phyloP scores from a whole-genome alignment of 2,329 filamentous ascomycete species.

The Xylariaceae sp. region DNA sequence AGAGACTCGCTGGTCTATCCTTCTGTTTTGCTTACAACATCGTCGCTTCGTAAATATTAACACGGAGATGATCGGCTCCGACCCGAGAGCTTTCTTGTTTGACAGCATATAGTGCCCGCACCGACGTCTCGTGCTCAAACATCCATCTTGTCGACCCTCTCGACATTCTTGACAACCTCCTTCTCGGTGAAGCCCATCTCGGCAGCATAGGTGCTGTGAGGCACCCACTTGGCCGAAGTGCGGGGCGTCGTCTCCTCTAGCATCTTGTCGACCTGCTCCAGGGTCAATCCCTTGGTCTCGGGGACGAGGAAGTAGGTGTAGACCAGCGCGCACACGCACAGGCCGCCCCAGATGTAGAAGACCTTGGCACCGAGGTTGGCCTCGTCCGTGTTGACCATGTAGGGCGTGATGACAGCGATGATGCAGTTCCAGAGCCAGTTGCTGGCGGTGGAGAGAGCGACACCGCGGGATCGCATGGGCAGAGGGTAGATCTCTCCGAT shows the following conservation, averaged over 20 bases:
- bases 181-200: slow-evolving; percentile 41
- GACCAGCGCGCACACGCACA: slow-evolving; percentile 51
- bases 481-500: slow-evolving; percentile 89
- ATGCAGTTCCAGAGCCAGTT: slow-evolving; percentile 90
- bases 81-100: no score
- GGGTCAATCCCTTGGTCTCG: slow-evolving; percentile 68
- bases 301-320: slow-evolving; percentile 69
- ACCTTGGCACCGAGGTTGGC: slow-evolving; percentile 62
- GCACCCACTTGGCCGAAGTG: slow-evolving; percentile 69
- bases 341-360: slow-evolving; percentile 69
- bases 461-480: slow-evolving; percentile 80
- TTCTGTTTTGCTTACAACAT: no score
- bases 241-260: slow-evolving; percentile 77
- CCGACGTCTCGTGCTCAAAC: background rate
- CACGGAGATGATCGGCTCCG: no score
- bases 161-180: background rate
- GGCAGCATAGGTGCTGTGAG: slow-evolving; percentile 59
- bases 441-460: slow-evolving; percentile 76
- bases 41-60: no score
- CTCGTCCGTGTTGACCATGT: slow-evolving; percentile 53
- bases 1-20: no score
- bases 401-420: slow-evolving; percentile 61
- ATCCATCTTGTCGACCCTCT: background rate
- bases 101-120: no score
- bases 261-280: slow-evolving; percentile 81